Base-by-base conservation (phyloP, 768 basidiomycete genomes). In the Lactarius hatsudake region DNA sequence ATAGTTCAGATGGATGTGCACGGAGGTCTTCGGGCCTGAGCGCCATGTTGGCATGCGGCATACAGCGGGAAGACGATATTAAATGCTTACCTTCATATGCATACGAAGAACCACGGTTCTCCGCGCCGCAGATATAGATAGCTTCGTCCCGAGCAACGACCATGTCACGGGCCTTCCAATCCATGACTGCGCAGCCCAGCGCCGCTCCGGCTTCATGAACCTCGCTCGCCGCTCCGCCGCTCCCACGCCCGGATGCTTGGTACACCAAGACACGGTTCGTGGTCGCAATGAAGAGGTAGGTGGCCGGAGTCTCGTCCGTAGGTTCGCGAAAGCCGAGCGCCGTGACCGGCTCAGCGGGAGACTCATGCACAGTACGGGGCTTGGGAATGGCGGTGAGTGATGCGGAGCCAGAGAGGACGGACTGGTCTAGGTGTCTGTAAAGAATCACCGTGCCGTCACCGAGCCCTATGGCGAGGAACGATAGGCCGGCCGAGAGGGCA, bases 391-490 rank as follows among this genome's bases (percentile, higher is more conserved):
- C 77, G 15, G 88, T 88, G 13, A 94, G 79, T 5, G 90, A 83
- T 20, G 82, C 77, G 13, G 88, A 86, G 20, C 76, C 71, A 56
- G 91, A 86, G 3, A 88, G 83, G 40, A 96, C 81, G 1, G 94
- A 94, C 74, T 98, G 95, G 75, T 96, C 90, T 23, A 98, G 81
- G 73, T 98, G 93, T 8, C 93, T 87, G 75, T 93, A 96, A 18
- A 97, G 81, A 10, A 98, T 82, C 18, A 97, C 96, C 0, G 92
- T 92, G 30, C 97, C 97, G 73, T 98, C 96, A 7, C 88, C 94
- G n/a, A 98, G 84, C 17, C 96, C 97, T 48, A 98, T 85, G 7
- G 96, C 90, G 30, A 99, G 86, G 75, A 95, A 92, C 0, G 91
- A 86, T 4, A 97, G 81, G 20, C 84, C 83, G 7, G 86, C 78